These are phyloP conservation scores for Uronychia binucleata DNA, from an alignment of 73 alveolate species.

Conservation along the genomic window DNA sequence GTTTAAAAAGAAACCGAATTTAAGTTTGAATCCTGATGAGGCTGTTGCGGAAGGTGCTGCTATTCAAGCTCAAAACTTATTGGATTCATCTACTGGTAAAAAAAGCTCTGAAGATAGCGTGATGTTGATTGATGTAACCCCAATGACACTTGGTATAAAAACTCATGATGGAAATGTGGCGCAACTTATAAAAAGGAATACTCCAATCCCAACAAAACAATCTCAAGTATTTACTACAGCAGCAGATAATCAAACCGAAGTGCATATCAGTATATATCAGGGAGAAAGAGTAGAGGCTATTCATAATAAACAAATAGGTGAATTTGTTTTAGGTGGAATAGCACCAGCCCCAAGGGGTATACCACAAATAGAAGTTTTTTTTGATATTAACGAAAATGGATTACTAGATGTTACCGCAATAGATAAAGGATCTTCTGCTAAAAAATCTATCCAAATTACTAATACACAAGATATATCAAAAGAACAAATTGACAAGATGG, in stretches of 20 bases:
- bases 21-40: conserved; percentile 89
- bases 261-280: neutral
- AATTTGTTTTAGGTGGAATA: conserved; percentile 50
- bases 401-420: too few species aligned
- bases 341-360: conserved; percentile 54
- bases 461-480: too few species aligned
- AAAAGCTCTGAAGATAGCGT: conserved; percentile 58
- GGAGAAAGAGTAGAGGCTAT: neutral
- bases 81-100: conserved; percentile 28
- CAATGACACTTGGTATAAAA: conserved; percentile 72
- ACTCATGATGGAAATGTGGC: conserved; percentile 65
- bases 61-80: conserved; percentile 60
- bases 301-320: neutral
- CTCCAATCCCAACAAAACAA: conserved; percentile 54
- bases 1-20: conserved; percentile 88
- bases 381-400: too few species aligned
- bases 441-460: too few species aligned
- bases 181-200: conserved; percentile 45
- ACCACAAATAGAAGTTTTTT: conserved; percentile 83
- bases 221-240: neutral
- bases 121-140: conserved; percentile 67
- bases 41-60: conserved; percentile 90
- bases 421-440: too few species aligned
- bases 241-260: neutral
- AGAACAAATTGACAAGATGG: too few species aligned